Conservation (phyloP, 139 green algal species). For the Micractinium sp. region DNA sequence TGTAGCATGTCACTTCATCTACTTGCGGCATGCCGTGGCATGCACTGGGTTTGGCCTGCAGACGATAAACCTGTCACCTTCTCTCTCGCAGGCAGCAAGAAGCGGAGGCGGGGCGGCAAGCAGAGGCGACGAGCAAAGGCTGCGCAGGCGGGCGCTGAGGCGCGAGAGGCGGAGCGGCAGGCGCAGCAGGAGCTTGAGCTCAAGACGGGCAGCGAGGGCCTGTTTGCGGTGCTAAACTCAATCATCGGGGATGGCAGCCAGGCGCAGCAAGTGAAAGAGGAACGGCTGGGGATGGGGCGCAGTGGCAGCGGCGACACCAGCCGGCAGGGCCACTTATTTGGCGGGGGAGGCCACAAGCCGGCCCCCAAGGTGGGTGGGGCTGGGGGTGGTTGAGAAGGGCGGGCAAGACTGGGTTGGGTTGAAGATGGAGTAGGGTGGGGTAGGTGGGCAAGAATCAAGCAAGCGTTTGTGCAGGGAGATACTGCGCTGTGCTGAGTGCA, state of each 20-base stretch:
- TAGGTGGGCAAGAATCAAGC: neutral
- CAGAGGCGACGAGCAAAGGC: conserved; percentile 7
- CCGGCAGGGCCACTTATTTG: conserved; percentile 22
- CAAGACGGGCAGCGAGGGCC: conserved; percentile 13
- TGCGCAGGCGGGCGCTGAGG: neutral
- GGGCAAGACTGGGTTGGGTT: neutral
- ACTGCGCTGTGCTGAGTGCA: too few species aligned
- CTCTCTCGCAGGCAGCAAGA: conserved; percentile 14
- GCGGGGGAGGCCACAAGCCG: neutral
- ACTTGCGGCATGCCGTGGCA: neutral
- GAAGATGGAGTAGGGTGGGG: neutral
- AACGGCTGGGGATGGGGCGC: neutral
- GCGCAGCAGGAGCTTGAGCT: conserved; percentile 22
- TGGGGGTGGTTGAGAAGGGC: neutral
- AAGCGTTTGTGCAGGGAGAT: too few species aligned
- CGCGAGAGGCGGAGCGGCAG: neutral
- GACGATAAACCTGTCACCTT: too few species aligned
- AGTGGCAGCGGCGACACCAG: neutral
- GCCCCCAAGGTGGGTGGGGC: neutral
- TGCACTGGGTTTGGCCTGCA: neutral
- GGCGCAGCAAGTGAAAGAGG: conserved; percentile 2
- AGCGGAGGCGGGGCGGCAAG: conserved; percentile 31
- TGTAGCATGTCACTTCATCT: neutral
- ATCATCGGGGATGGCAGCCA: conserved; percentile 14
- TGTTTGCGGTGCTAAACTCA: conserved; percentile 36